phyloP scores from a whole-genome alignment of 2,329 filamentous ascomycete genomes.

The Cordyceps fumosorosea region DNA sequence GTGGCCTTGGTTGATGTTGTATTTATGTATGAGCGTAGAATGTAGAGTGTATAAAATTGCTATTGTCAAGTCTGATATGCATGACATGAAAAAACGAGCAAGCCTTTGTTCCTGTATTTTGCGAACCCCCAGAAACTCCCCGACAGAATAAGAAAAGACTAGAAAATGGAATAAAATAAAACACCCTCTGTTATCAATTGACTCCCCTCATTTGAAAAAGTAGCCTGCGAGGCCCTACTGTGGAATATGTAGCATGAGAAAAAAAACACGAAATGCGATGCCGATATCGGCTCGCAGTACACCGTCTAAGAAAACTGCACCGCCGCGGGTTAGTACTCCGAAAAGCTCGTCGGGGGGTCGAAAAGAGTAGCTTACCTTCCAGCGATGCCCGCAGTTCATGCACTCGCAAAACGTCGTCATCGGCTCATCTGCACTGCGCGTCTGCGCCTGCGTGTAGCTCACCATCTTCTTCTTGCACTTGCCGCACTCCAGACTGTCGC shows the following conservation, averaged over 20 bases:
- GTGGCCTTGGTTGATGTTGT: not conserved
- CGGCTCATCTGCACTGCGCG: slow-evolving; percentile 89
- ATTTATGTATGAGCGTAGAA: not conserved
- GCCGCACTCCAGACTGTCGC: slow-evolving; percentile 78
- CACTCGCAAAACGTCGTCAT: slow-evolving; percentile 74
- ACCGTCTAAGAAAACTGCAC: slow-evolving; percentile 1
- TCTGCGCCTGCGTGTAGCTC: slow-evolving; percentile 94
- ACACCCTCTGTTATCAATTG: slow-evolving; percentile 7
- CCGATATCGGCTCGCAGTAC: not conserved
- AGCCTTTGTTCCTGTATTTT: slow-evolving; percentile 1
- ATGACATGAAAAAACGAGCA: slow-evolving; percentile 6
- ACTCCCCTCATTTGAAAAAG: not conserved
- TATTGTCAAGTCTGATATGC: not conserved
- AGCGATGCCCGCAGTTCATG: slow-evolving; percentile 61
- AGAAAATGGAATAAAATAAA: not conserved
- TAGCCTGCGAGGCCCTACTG: not conserved
- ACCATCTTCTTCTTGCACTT: slow-evolving; percentile 93
- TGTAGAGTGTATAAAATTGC: not conserved
- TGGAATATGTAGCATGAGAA: not conserved
- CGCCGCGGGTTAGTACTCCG: not conserved
- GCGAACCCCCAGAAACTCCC: slow-evolving; percentile 1
- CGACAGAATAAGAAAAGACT: not conserved
- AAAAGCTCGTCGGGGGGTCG: not conserved
- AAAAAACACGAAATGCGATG: slow-evolving; percentile 8
- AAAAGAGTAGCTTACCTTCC: slow-evolving; percentile 53